Evolutionary conservation across 176 grass and related monocot genomes (phyloP), one percentile per base, ranked within the genome.

Genomic region (Cenchrus purpureus): DNA sequence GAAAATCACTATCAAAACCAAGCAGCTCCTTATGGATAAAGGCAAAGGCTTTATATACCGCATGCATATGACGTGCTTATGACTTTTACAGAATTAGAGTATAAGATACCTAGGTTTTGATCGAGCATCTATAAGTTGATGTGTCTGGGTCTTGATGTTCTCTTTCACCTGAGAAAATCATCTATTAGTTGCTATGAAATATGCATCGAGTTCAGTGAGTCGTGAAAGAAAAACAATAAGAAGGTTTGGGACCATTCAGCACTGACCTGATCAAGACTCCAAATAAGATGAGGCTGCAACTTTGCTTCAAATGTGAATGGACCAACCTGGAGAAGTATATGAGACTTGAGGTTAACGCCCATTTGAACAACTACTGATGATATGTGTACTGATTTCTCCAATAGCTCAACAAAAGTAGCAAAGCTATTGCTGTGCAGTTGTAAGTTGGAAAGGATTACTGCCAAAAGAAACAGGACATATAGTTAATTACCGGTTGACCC

Each of bases 81-180:
- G 13, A 46, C 4, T 64, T 46, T 78, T 54, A 65, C 5, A 43
- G 12, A 71, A 86, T 48, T 29, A 68, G 42, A 90, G 90, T 51
- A 86, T 20, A 31, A 65, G 54, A 79, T 93, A 98, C 95, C 95
- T 98, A 88, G 92, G 73, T 83, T 98, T 95, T 14, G 85, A 82
- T 64, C 95, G 81, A 61, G 91, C 95, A 90, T 98, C 95, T 77
- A 98, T 90, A 73, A 95, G 87, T 85, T 98, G 95, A 87, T 95
- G 91, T 80, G 91, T 89, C 89, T 89, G 85, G 43, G 61, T 17
- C 48, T 93, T 73, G 65, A 98, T 92, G 70, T 98, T 98, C 77
- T 91, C 79, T 87, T 95, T 93, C 73, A 98, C 89, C 95, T 98
- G 82, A 92, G 46, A 69, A 53, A 78, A 71, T 65, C 4, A 64